Percentiles rank a stretch among this genome's conserved stretches.
Conservation (phyloP, 352 stramenopile genomes). For the Globisporangium paddicum region DNA sequence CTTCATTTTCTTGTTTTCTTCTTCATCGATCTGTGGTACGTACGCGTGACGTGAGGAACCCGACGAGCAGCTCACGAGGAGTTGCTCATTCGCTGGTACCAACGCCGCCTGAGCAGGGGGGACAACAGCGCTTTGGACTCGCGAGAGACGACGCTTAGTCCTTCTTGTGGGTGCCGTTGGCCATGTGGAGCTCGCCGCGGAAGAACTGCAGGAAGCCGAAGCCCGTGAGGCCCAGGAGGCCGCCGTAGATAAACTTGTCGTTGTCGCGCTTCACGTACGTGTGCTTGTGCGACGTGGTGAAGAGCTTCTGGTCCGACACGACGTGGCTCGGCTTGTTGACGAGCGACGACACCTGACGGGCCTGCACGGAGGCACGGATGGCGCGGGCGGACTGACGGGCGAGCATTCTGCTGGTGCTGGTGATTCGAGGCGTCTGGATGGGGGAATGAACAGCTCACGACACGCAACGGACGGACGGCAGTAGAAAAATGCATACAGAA, state of each 20-base stretch:
- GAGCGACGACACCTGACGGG: conserved; percentile 47
- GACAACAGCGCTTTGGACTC: too few relatives aligned
- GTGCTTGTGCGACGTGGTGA: conserved; percentile 45
- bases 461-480: background rate
- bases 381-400: conserved; percentile 43
- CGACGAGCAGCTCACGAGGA: background rate
- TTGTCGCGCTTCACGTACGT: conserved; percentile 66
- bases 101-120: too few relatives aligned
- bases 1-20: conserved; percentile 1
- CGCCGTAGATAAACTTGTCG: conserved; percentile 37
- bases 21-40: background rate
- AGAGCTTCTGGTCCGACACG: conserved; percentile 58
- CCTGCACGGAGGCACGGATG: conserved; percentile 24
- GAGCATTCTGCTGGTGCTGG: conserved; percentile 23
- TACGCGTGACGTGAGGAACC: background rate
- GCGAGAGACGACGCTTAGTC: conserved; percentile 30
- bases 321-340: conserved; percentile 71
- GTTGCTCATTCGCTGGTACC: background rate
- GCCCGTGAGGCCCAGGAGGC: conserved; percentile 36
- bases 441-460: conserved; percentile 4
- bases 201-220: conserved; percentile 57
- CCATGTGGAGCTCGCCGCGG: conserved; percentile 69
- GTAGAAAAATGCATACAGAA: background rate
- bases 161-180: conserved; percentile 62
- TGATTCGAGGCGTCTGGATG: conserved; percentile 1